Evolutionary conservation across 2,329 filamentous ascomycete genomes (phyloP).

Genomic region (Geosmithia flava): DNA sequence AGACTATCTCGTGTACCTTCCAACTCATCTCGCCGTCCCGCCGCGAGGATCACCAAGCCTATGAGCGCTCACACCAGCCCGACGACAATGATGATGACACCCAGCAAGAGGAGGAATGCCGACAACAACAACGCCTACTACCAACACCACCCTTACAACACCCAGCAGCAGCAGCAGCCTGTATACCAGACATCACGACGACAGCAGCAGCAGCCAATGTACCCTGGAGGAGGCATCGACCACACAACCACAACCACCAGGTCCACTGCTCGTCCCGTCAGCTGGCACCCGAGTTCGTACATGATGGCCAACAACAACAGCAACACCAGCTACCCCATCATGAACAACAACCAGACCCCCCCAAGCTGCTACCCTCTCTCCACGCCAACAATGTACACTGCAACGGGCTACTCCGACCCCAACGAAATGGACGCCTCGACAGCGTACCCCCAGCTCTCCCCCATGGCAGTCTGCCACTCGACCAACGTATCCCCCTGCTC

Average conservation of each 20-base stretch:
- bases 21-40: constrained; percentile 33
- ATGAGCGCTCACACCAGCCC: constrained; percentile 60
- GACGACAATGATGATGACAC: constrained; percentile 33
- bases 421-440: constrained; percentile 26
- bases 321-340: not conserved
- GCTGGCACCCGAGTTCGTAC: constrained; percentile 60
- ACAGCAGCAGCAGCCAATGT: constrained; percentile 17
- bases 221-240: not conserved
- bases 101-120: constrained; percentile 44
- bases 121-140: constrained; percentile 26
- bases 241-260: too few species aligned
- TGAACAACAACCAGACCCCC: constrained; percentile 10
- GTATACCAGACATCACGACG: not conserved
- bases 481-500: constrained; percentile 44
- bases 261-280: constrained; percentile 46
- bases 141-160: constrained; percentile 1
- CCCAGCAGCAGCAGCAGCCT: constrained; percentile 6
- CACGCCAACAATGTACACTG: constrained; percentile 18
- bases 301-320: constrained; percentile 9
- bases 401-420: not conserved
- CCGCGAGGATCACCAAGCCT: constrained; percentile 52
- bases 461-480: constrained; percentile 42
- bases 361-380: constrained; percentile 25
- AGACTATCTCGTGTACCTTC: constrained; percentile 36
- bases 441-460: constrained; percentile 30